Base-by-base conservation (phyloP, 225 moss, liverwort and hornwort genomes). In the Neckera pumila region DNA sequence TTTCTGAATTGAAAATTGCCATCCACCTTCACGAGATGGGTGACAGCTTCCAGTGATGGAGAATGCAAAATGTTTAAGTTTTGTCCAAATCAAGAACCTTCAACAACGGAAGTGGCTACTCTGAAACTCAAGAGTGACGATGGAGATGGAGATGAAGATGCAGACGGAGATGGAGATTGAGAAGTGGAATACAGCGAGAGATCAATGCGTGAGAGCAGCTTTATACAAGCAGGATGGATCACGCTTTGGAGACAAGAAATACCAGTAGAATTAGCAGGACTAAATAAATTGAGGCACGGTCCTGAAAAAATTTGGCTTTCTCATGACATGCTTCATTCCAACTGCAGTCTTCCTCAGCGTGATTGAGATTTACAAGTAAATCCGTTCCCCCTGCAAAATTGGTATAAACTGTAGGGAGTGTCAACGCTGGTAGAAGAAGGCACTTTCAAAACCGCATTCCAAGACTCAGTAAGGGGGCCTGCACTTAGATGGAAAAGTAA, bases 381-480 rank as follows among this genome's bases (percentile, higher is more conserved):
- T 43, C 21, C 8, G 14, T 10, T 9, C 18, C 13, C 20, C 38
- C 12, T 40, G 58, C 58, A 12, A 56, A 27, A 27, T 3, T 20
- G 75, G 2, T 2, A 33, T 0, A 11, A 28, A 38, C 18, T 26
- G n/a, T 11, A 14, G 25, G 54, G 17, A 38, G 18, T 5, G 11
- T 28, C 79, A 28, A 38, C 12, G 18, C 28, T 28, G 12, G 27
- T 20, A 76, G 19, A 33, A 33, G 13, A 51, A 51, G 13, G 8
- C 51, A 21, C 21, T 33, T 51, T 10, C 21, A 33, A 51, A 4
- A 51, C 14, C 22, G 22, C 53, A 36, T 14, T 53, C 36, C 34
- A 3, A 34, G 1, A 34, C 34, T 76, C 34, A 14, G 0, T 17
- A 53, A 53, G 2, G 34, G 9, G 18, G 34, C 4, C 2, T 0